Conservation (phyloP, 176 grass and related monocot genomes). For the Coix lacrymajobi region DNA sequence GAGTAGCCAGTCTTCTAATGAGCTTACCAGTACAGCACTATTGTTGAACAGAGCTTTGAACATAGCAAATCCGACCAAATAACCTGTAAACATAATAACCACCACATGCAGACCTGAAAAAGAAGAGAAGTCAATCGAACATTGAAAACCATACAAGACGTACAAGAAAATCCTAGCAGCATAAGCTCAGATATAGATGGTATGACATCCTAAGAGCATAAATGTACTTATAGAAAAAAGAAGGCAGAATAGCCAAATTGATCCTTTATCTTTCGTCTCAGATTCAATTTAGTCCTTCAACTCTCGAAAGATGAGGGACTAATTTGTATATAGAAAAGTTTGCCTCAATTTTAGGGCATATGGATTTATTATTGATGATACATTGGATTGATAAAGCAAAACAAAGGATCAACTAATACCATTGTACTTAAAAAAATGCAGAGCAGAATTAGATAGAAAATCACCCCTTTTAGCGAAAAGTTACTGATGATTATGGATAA, state of each 20-base stretch:
- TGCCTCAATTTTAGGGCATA: neutral
- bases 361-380: neutral
- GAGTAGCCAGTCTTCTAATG: neutral
- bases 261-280: no score
- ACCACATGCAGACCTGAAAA: constrained; percentile 67
- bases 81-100: constrained; percentile 88
- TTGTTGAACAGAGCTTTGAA: constrained; percentile 85
- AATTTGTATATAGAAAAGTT: neutral
- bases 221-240: neutral
- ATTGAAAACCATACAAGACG: neutral
- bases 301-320: no score
- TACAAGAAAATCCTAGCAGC: neutral
- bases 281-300: no score
- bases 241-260: no score
- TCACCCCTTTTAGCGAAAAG: neutral
- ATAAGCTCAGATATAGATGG: neutral
- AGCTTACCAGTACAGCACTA: constrained; percentile 74
- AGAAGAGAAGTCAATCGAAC: neutral
- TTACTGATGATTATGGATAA: neutral
- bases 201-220: neutral
- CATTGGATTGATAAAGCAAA: neutral
- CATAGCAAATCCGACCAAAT: constrained; percentile 75
- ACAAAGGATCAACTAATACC: neutral
- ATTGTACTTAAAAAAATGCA: neutral
- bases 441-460: neutral